Conservation (phyloP, 2,329 filamentous ascomycete species). For the Aspergillus japonicus region DNA sequence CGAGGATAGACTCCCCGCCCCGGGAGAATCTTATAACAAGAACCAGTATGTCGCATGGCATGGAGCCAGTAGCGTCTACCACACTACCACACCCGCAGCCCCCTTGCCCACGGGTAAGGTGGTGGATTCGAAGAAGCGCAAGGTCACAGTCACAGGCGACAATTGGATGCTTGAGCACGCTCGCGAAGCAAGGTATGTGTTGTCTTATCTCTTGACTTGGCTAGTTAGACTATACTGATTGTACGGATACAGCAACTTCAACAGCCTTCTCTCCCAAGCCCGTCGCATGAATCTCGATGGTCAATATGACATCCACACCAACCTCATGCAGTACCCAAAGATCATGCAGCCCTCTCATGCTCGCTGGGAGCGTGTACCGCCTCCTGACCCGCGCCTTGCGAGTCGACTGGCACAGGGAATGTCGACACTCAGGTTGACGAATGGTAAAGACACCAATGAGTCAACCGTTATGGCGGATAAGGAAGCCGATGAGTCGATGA, state of each 20-base stretch:
- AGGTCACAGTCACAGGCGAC: conserved; percentile 82
- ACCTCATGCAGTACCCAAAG: conserved; percentile 80
- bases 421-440: conserved; percentile 36
- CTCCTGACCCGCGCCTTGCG: conserved; percentile 35
- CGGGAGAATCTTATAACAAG: conserved; percentile 91
- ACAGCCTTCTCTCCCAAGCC: conserved; percentile 67
- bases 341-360: conserved; percentile 88
- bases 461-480: background rate
- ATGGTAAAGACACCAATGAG: conserved; percentile 27
- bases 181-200: conserved; percentile 75
- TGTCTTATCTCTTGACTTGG: background rate
- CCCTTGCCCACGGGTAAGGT: conserved; percentile 72
- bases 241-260: conserved; percentile 67
- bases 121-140: conserved; percentile 74
- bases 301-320: conserved; percentile 92
- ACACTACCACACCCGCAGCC: conserved; percentile 75
- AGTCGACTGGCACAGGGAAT: conserved; percentile 33
- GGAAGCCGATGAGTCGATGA: background rate
- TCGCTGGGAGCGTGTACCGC: conserved; percentile 71
- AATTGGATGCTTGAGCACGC: conserved; percentile 98
- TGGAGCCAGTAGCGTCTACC: conserved; percentile 92
- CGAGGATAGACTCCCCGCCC: conserved; percentile 71
- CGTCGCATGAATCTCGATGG: conserved; percentile 71
- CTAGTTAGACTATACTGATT: conserved; percentile 12
- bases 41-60: conserved; percentile 99